These are phyloP conservation scores for Chaetomium olivaceum DNA, from an alignment of 2,329 filamentous ascomycete genomes.

Conservation along the genomic window DNA sequence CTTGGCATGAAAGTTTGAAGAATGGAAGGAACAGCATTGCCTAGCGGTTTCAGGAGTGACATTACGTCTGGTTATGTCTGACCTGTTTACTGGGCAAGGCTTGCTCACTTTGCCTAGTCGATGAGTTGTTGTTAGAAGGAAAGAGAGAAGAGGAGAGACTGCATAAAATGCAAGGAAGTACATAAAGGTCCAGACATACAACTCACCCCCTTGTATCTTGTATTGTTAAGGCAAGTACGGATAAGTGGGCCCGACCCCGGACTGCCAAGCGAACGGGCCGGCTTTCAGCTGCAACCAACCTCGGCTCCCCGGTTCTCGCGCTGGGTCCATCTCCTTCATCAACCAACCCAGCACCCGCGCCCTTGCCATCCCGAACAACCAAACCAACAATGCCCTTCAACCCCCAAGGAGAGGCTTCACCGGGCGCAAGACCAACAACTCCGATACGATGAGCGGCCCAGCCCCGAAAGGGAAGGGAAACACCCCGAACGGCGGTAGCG, in stretches of 20 bases:
- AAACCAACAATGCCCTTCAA: constrained; percentile 16
- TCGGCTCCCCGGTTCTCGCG: constrained; percentile 22
- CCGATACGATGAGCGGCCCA: constrained; percentile 25
- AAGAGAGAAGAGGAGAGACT: too few species aligned
- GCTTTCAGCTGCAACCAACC: constrained; percentile 27
- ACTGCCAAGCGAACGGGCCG: constrained; percentile 10
- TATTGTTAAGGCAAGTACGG: background rate
- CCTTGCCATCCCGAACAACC: background rate
- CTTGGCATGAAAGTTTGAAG: background rate
- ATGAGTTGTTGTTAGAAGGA: too few species aligned
- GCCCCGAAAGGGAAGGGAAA: constrained; percentile 7
- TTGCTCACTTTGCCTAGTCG: too few species aligned
- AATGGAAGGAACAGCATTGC: background rate
- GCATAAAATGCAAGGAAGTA: too few species aligned
- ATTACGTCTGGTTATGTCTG: background rate
- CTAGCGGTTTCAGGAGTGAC: background rate
- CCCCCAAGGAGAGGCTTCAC: background rate
- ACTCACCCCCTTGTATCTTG: too few species aligned
- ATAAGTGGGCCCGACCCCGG: constrained; percentile 9
- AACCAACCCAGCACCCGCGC: background rate
- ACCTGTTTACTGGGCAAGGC: too few species aligned
- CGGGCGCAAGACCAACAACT: background rate
- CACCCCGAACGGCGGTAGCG: background rate
- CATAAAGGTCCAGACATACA: too few species aligned
- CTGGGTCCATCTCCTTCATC: constrained; percentile 9